A percentile compares a stretch with the other conserved stretches of the same genome.
Conservation (phyloP, 192 early-diverging fungal genomes). For the Podila horticola region DNA sequence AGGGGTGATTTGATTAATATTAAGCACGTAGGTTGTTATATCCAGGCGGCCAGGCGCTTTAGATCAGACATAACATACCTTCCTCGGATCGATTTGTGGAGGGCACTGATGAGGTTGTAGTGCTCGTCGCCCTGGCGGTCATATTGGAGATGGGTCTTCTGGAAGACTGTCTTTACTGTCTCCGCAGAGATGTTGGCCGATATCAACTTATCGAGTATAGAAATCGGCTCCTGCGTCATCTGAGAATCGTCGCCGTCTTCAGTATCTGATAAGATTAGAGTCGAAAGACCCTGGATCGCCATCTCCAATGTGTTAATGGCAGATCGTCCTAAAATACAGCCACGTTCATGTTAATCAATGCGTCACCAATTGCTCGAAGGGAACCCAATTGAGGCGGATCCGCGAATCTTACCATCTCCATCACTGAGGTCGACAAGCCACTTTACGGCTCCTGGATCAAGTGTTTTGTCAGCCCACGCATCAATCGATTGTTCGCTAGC, state of each 20-base stretch:
- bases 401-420: slow-evolving; percentile 70
- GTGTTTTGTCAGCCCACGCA: slow-evolving; percentile 19
- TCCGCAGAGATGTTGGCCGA: slow-evolving; percentile 54
- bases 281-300: slow-evolving; percentile 49
- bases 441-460: slow-evolving; percentile 52
- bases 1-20: too few relatives aligned
- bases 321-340: slow-evolving; percentile 58
- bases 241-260: too few relatives aligned
- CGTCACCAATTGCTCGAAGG: too few relatives aligned
- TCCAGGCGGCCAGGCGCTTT: too few relatives aligned
- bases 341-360: not conserved
- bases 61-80: slow-evolving; percentile 37
- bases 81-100: slow-evolving; percentile 92
- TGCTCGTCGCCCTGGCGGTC: slow-evolving; percentile 89
- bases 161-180: slow-evolving; percentile 74
- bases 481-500: slow-evolving; percentile 5
- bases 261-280: slow-evolving; percentile 17
- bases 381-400: not conserved
- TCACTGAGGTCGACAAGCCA: slow-evolving; percentile 76
- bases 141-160: slow-evolving; percentile 84
- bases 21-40: too few relatives aligned
- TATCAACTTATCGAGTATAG: slow-evolving; percentile 22
- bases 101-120: slow-evolving; percentile 89
- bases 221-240: slow-evolving; percentile 7
- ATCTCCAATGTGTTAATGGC: slow-evolving; percentile 77